Conservation (phyloP, 2,329 filamentous ascomycete genomes). For the Orbilia blumenaviensis region DNA sequence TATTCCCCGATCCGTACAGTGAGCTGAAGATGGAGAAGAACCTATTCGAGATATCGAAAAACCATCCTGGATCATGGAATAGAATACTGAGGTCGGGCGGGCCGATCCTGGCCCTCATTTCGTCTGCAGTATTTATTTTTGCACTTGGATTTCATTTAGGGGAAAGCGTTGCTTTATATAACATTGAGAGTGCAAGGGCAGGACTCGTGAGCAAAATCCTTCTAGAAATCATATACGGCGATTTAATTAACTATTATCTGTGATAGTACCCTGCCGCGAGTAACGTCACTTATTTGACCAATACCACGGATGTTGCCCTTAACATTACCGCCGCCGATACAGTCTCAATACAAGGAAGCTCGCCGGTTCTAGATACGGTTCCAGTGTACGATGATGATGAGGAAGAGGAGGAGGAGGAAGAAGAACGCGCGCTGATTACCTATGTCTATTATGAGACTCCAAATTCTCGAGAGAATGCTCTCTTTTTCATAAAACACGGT, state of each 20-base stretch:
- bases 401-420: background rate
- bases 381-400: too few species aligned
- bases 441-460: slow-evolving; percentile 61
- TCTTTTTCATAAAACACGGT: slow-evolving; percentile 60
- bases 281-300: too few species aligned
- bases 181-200: background rate
- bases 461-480: slow-evolving; percentile 59
- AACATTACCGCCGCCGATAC: too few species aligned
- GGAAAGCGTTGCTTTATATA: background rate
- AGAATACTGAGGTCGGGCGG: background rate
- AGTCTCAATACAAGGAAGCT: too few species aligned
- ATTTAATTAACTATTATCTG: too few species aligned
- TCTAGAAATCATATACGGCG: too few species aligned
- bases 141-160: background rate
- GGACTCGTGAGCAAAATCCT: background rate
- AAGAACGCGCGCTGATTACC: slow-evolving; percentile 56
- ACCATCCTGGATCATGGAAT: background rate
- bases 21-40: background rate
- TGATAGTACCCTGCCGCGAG: too few species aligned
- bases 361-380: too few species aligned
- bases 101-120: background rate
- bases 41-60: background rate
- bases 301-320: too few species aligned
- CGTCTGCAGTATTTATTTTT: background rate
- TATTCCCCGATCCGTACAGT: background rate